Percentiles rank a stretch among this genome's conserved stretches.
Conservation (phyloP, 306 rosid species). For the Styphnolobium japonicum region DNA sequence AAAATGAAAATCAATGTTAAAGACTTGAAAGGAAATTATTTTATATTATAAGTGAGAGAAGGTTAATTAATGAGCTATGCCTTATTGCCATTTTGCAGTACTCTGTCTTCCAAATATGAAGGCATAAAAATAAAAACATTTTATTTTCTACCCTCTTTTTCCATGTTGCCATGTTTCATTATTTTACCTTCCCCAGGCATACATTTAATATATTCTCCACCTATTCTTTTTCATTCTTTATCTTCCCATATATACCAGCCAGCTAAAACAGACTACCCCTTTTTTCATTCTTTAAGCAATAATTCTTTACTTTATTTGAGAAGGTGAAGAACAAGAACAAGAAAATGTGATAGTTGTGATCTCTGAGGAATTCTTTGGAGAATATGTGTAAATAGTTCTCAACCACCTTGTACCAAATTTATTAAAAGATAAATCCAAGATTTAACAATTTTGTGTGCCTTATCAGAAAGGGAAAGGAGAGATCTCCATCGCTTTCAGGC, state of each 20-base stretch:
- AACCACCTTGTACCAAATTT: neutral
- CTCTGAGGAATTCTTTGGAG: neutral
- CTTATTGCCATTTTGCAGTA: too few relatives aligned
- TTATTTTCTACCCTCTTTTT: too few relatives aligned
- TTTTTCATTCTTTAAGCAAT: too few relatives aligned
- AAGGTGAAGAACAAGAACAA: neutral
- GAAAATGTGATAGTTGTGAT: neutral
- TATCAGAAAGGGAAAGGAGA: neutral
- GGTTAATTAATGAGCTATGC: neutral
- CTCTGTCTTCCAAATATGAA: neutral
- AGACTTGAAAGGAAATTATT: neutral
- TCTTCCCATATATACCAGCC: too few relatives aligned
- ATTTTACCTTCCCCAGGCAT: neutral
- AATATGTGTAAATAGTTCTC: neutral
- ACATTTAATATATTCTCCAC: neutral
- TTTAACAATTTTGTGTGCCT: neutral
- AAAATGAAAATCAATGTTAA: neutral
- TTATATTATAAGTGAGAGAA: neutral
- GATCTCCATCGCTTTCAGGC: neutral
- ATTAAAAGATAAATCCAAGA: neutral
- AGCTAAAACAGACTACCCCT: too few relatives aligned
- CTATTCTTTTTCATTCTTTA: too few relatives aligned
- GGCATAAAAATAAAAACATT: neutral
- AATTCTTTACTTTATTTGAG: neutral
- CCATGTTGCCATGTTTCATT: neutral